These are phyloP conservation scores for Tricholoma flavovirens DNA, from an alignment of 768 basidiomycete genomes.

Conservation along the genomic window DNA sequence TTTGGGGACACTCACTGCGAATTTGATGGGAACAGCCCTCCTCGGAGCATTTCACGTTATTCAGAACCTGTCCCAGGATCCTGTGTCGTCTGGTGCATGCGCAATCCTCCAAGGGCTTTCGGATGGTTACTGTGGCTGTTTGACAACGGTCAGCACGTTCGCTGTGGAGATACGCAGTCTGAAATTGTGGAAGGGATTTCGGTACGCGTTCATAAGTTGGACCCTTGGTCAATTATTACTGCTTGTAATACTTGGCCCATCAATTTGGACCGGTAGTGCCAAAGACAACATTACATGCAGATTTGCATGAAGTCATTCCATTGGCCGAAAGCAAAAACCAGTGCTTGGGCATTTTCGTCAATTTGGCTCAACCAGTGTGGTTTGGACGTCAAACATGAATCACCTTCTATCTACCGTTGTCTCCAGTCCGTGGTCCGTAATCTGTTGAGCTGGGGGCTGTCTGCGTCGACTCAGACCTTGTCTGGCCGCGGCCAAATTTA, in stretches of 20 bases:
- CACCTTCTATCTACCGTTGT: no score
- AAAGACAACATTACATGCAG: conserved; percentile 45
- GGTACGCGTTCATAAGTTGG: conserved; percentile 71
- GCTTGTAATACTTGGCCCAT: conserved; percentile 66
- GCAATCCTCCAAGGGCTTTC: conserved; percentile 72
- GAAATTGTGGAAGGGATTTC: conserved; percentile 47
- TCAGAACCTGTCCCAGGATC: conserved; percentile 47
- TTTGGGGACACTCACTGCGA: conserved; percentile 73
- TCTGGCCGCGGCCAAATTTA: no score
- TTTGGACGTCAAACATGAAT: no score
- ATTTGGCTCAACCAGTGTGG: no score
- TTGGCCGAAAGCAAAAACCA: not conserved
- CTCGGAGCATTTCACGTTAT: conserved; percentile 69
- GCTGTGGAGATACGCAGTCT: conserved; percentile 70
- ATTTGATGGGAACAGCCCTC: conserved; percentile 76
- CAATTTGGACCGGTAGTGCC: conserved; percentile 43
- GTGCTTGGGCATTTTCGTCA: not conserved
- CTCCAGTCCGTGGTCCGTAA: no score
- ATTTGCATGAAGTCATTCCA: conserved; percentile 22
- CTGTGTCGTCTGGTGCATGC: conserved; percentile 45
- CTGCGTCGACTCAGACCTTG: no score
- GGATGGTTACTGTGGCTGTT: conserved; percentile 93
- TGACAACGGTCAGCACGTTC: conserved; percentile 94
- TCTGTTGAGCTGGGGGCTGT: no score
- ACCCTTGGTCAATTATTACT: conserved; percentile 62